A percentile compares a stretch with the other conserved stretches of the same genome.
phyloP scores from a whole-genome alignment of 73 alveolate genomes.

The Loxodes magnus region DNA sequence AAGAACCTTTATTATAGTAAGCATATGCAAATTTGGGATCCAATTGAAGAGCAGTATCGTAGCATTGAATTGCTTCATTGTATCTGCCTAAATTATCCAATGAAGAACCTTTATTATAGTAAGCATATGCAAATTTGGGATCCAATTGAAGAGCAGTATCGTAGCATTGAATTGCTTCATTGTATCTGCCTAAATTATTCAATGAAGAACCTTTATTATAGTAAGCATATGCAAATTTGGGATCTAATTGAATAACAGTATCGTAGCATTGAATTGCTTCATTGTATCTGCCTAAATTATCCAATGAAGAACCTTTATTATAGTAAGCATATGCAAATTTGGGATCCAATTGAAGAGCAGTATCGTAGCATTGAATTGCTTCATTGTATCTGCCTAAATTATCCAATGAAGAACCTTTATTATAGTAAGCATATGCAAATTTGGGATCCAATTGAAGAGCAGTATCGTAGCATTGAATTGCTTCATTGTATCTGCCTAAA shows the following conservation, averaged over 20 bases:
- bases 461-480: too few relatives aligned
- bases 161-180: not conserved
- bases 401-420: too few relatives aligned
- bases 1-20: too few relatives aligned
- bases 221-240: not conserved
- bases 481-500: too few relatives aligned
- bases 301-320: too few relatives aligned
- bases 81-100: not conserved
- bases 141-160: slow-evolving; percentile 3
- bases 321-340: too few relatives aligned
- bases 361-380: too few relatives aligned
- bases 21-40: not conserved
- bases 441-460: too few relatives aligned
- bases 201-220: not conserved
- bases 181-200: not conserved
- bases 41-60: not conserved
- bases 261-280: too few relatives aligned
- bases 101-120: not conserved
- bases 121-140: not conserved
- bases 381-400: too few relatives aligned
- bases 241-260: not conserved
- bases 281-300: not conserved
- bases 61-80: not conserved
- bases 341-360: too few relatives aligned
- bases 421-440: too few relatives aligned